Evolutionary conservation across 2,329 filamentous ascomycete genomes (phyloP).

Genomic region (Rhynchosporium secalis): DNA sequence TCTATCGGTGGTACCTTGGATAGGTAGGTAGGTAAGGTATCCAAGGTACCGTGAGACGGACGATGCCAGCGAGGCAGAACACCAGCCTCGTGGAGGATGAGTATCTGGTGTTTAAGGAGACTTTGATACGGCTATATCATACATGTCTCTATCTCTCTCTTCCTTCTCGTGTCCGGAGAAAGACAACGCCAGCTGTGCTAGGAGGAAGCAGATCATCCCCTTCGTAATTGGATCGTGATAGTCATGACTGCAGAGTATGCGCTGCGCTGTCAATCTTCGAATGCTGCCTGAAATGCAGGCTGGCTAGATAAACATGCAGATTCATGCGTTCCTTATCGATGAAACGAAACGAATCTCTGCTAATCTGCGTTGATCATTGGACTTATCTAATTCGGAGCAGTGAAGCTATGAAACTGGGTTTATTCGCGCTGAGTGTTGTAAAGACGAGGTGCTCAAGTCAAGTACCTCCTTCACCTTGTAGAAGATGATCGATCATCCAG

Average conservation of each 20-base stretch:
- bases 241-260: conserved; percentile 7
- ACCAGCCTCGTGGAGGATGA: conserved; percentile 4
- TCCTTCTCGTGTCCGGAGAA: background rate
- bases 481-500: no score
- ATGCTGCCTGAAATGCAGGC: background rate
- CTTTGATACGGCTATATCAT: conserved; percentile 1
- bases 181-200: background rate
- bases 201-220: background rate
- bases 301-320: background rate
- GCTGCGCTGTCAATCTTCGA: conserved; percentile 9
- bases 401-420: no score
- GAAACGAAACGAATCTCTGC: conserved; percentile 8
- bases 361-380: background rate
- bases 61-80: conserved; percentile 5
- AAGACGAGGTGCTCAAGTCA: no score
- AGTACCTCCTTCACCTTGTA: no score
- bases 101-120: background rate
- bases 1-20: no score
- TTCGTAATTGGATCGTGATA: background rate
- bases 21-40: no score
- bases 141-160: conserved; percentile 1
- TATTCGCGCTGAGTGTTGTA: no score
- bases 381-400: no score
- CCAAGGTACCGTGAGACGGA: background rate
- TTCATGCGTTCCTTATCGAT: conserved; percentile 7